Percentiles rank a stretch among this genome's conserved stretches.
Evolutionary conservation across 139 green algal genomes (phyloP).

Genomic region (Dunaliella primolecta): DNA sequence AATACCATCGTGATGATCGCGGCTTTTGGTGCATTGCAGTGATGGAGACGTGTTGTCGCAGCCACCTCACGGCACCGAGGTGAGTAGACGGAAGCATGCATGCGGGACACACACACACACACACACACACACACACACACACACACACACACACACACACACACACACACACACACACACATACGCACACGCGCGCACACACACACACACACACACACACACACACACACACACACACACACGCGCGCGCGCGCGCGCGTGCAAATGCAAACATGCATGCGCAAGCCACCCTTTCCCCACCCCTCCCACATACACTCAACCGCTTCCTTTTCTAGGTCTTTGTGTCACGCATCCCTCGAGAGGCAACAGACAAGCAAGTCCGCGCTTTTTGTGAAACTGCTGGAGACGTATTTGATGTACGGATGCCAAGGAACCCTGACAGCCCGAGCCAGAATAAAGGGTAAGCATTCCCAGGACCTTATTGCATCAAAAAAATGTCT

Average conservation of each 20-base stretch:
- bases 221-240: no score
- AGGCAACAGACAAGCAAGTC: slow-evolving; percentile 59
- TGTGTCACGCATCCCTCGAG: slow-evolving; percentile 62
- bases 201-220: not conserved
- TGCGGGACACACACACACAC: not conserved
- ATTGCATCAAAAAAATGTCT: not conserved
- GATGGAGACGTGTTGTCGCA: slow-evolving; percentile 6
- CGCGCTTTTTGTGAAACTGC: slow-evolving; percentile 39
- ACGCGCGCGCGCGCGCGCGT: no score
- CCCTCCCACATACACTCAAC: no score
- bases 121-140: not conserved
- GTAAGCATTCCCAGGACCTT: slow-evolving; percentile 17
- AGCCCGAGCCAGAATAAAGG: slow-evolving; percentile 66
- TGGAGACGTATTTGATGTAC: slow-evolving; percentile 47
- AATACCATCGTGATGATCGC: no score
- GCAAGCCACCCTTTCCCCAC: no score
- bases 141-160: not conserved
- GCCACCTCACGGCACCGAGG: slow-evolving; percentile 27
- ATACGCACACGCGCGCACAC: not conserved
- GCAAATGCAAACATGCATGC: no score
- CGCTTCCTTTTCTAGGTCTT: slow-evolving; percentile 68
- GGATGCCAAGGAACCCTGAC: slow-evolving; percentile 58
- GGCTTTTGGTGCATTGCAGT: no score
- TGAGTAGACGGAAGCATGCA: slow-evolving; percentile 1
- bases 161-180: not conserved